Evolutionary conservation across 805 yeast genomes (phyloP), one percentile per base, ranked within the genome.

Genomic region (Yamadazyma nakazawae): DNA sequence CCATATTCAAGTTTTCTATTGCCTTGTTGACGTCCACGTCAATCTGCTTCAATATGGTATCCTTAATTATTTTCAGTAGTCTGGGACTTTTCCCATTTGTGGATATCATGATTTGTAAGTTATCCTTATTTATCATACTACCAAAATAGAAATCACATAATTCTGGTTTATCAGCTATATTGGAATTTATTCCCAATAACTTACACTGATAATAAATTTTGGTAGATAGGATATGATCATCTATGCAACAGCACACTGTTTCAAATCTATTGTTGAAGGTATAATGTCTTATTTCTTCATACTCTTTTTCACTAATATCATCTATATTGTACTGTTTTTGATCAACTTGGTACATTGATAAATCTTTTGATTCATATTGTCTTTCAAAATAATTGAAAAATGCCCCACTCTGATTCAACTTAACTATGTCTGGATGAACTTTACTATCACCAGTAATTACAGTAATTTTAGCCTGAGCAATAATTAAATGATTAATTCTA

Each of bases 131-230:
- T 61, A 79, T 81, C 68, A 84, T 81, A 19, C 91, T 79, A 1
- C 96, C 96, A 62, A 88, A 88, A 67, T 86, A 88, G 63, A 86
- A 88, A 63, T 88, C 96, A 67, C 96, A 88, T 49, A 80, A 68
- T n/a, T 78, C 76, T 2, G 96, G 95, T 51, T 85, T 85, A 61
- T 88, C 96, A 1, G 96, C 96, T 34, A 87, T 83, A 58, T 88
- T 88, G 19, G 85, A 88, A 21, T 80, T 79, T 61, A 88, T 53
- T 47, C 80, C 65, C 37, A 70, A 55, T 42, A 62, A 55, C 52
- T 74, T 67, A 50, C 74, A 64, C 40, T 67, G 65, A 50, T 78
- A 74, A 59, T 83, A 87, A 17, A 88, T 80, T 52, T 66, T 63
- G 18, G 75, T 68, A 30, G 88, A 80, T 42, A 78, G 65, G 11